Percentiles rank a stretch among this genome's conserved stretches.
Conservation (phyloP, 2,329 filamentous ascomycete species). For the Pseudogymnoascus sp. region DNA sequence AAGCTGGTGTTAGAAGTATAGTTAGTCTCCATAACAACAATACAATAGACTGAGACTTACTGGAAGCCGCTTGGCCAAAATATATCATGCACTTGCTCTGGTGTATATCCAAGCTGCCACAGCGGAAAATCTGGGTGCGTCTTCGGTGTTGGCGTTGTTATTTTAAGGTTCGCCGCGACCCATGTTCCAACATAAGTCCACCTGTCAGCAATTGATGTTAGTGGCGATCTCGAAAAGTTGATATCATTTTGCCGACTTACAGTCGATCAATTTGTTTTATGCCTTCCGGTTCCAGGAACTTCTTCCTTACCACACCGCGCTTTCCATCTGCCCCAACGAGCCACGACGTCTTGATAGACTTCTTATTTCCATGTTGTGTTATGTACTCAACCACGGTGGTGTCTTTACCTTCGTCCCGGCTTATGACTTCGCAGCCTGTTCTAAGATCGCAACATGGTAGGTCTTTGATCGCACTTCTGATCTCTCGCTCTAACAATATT, state of each 20-base stretch:
- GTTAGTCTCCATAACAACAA: too few relatives aligned
- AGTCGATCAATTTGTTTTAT: slow-evolving; percentile 7
- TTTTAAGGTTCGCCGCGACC: slow-evolving; percentile 40
- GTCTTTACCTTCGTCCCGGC: background rate
- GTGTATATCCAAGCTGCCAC: slow-evolving; percentile 38
- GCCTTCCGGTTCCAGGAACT: slow-evolving; percentile 12
- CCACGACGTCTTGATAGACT: slow-evolving; percentile 6
- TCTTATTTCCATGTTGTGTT: background rate
- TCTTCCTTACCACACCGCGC: slow-evolving; percentile 11
- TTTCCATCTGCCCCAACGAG: slow-evolving; percentile 13
- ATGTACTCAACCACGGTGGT: slow-evolving; percentile 1
- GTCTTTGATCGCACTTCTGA: background rate
- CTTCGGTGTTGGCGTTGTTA: slow-evolving; percentile 35
- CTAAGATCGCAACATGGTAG: background rate
- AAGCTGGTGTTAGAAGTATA: slow-evolving; percentile 31
- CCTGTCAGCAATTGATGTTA: background rate
- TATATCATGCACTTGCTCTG: slow-evolving; percentile 38
- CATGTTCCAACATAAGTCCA: slow-evolving; percentile 34
- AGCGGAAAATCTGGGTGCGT: slow-evolving; percentile 41
- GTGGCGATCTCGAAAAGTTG: slow-evolving; percentile 10
- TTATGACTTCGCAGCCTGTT: background rate
- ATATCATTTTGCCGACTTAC: background rate
- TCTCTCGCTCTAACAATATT: background rate
- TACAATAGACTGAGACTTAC: too few relatives aligned
- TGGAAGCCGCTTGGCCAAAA: slow-evolving; percentile 34